Base-by-base conservation (phyloP, 2,329 filamentous ascomycete genomes). In the Phaeosphaeria sp. region DNA sequence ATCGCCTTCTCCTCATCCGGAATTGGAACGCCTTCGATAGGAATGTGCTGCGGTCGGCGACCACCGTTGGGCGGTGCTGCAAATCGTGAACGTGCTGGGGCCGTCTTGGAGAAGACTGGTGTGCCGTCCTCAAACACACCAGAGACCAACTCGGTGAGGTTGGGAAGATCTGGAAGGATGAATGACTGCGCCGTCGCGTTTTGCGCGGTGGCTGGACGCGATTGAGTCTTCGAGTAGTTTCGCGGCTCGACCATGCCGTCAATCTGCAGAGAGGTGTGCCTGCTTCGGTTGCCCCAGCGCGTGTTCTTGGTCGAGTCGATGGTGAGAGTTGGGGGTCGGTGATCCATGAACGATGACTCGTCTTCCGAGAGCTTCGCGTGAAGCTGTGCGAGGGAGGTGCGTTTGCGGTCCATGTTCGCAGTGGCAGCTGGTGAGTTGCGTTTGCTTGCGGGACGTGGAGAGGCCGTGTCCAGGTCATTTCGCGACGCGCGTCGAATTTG, bases 1-100 rank as follows among this genome's bases (percentile, higher is more conserved):
- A 89, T 82, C 2, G 83, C 83, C 71, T 89, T 87, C 61, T 89
- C 87, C 49, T 89, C 86, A 13, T 84, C 80, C 0, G 86, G 86
- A 46, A 88, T 80, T 0, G 84, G 81, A 11, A 88, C 78, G 13
- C 81, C 79, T 39, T 86, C 81, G 20, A 89, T 74, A 0, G 81
- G 79, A 13, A 79, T 71, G 65, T 87, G 69, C 36, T 71, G 69
- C 2, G 74, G 67, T 3, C 73, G 67, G 44, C 73, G 69, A 6
- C 67, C 60, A 18, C 66, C 63, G 42, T 63, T 65, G 25, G 65
- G 69, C n/a, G 79, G 80, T 17, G 82, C 83, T 3, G 82, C 78
- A 71, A 87, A 87, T 36, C 85, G 83, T 13, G 85, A 85, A 43
- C 84, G 80, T 22, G 82, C 68, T 46, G 79, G 80, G n/a, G 78